phyloP scores from a whole-genome alignment of 108 stramenopile species.

The Skeletonema menzelii region DNA sequence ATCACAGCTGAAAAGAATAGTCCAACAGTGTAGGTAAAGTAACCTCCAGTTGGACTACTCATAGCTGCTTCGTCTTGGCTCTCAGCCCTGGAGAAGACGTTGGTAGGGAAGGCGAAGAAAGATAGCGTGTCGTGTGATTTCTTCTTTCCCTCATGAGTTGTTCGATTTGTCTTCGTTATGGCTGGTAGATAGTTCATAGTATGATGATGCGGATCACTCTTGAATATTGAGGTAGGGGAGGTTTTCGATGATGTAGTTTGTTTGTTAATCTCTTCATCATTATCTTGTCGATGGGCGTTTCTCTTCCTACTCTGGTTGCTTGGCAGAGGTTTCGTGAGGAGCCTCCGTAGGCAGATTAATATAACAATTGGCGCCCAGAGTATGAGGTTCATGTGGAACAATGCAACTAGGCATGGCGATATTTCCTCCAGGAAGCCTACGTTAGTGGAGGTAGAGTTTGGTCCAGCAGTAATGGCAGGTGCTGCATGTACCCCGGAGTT shows the following conservation, averaged over 20 bases:
- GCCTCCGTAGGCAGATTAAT: slow-evolving; percentile 21
- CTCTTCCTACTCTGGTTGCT: background rate
- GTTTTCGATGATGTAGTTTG: background rate
- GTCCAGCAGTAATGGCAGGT: background rate
- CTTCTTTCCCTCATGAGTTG: background rate
- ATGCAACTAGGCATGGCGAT: slow-evolving; percentile 20
- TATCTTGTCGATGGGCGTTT: background rate
- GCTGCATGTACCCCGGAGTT: background rate
- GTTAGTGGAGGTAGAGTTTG: background rate
- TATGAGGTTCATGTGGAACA: slow-evolving; percentile 18
- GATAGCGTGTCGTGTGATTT: background rate
- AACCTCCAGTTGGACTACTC: slow-evolving; percentile 8
- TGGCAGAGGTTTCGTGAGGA: background rate
- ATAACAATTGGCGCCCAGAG: slow-evolving; percentile 29
- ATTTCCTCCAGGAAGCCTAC: slow-evolving; percentile 22
- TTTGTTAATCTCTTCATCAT: background rate
- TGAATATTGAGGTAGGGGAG: background rate
- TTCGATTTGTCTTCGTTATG: background rate
- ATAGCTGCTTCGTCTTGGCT: slow-evolving; percentile 6
- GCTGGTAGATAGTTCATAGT: background rate
- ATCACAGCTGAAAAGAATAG: slow-evolving; percentile 61
- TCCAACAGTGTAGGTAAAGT: slow-evolving; percentile 20
- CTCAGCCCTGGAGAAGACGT: background rate
- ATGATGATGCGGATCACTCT: background rate
- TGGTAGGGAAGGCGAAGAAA: slow-evolving; percentile 7